Evolutionary conservation across 2,329 filamentous ascomycete species (phyloP), one percentile per base, ranked within the genome.

Genomic region (Calcarisporium arbuscula): DNA sequence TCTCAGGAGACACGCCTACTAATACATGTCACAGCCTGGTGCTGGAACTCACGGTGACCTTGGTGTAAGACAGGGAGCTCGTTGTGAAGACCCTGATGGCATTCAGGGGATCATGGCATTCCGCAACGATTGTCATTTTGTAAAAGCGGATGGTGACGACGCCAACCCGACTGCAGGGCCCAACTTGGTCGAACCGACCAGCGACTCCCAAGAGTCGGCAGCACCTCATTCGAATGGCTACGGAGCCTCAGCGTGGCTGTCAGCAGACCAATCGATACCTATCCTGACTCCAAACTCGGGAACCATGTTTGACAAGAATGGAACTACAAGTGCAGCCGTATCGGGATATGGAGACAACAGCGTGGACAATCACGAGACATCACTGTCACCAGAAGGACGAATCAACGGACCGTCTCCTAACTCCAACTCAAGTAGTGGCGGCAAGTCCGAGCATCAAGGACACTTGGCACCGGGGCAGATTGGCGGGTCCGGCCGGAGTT

Each of bases 371-470:
- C 68, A 66, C 33, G 68, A 71, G 27, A 50, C 66, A 36, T 69
- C 67, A 1, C 60, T 57, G 4, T 74, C 72, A 0, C 64, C 71
- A 3, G 70, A 72, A 14, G 63, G 61, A 16, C n/a, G n/a, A n/a
- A n/a, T n/a, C n/a, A n/a, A n/a, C n/a, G 63, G 61, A 6, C 58
- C 58, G 30, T 77, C 74, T 4, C 73, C 65, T 40, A 60, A 70
- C n/a, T 76, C 76, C 4, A 78, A 73, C 46, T 80, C 76, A 5
- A 76, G 70, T 46, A 50, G 45, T 39, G 51, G 38, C 36, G 45
- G 41, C 26, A 42, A 46, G 16, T 55, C 58, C 11, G 57, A 59
- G 7, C 43, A 45, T 11, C 48, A 52, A 19, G 51, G 36, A 32
- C 54, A 44, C 41, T 42, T 50, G 19, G 49, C 38, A 6, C 45